These are phyloP conservation scores for Polytolypa hystricis DNA, from an alignment of 2,329 filamentous ascomycete species.

Conservation along the genomic window DNA sequence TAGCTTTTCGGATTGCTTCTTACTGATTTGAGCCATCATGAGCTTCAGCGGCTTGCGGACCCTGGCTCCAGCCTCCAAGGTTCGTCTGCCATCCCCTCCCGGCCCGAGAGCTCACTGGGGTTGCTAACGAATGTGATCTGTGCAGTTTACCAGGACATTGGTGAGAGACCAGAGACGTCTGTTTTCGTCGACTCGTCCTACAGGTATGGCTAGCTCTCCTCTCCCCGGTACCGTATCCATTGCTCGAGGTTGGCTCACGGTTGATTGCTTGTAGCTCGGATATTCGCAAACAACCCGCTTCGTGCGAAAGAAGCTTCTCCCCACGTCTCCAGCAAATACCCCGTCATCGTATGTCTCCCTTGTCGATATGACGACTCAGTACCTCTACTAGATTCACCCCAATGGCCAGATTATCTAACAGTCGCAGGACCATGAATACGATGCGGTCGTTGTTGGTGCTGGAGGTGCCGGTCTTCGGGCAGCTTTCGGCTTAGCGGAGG, in stretches of 20 bases:
- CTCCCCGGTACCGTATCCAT: conserved; percentile 12
- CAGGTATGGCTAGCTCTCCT: conserved; percentile 45
- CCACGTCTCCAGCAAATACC: conserved; percentile 80
- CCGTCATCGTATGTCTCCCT: conserved; percentile 68
- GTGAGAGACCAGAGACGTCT: conserved; percentile 57
- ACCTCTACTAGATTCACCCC: neutral
- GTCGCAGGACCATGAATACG: conserved; percentile 84
- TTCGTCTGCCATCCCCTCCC: conserved; percentile 20
- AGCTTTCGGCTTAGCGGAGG: conserved; percentile 53
- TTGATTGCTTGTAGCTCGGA: conserved; percentile 61
- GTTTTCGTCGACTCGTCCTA: conserved; percentile 79
- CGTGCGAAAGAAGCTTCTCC: conserved; percentile 88
- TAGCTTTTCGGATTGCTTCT: conserved; percentile 15
- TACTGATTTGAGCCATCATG: conserved; percentile 32
- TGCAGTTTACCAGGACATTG: conserved; percentile 53
- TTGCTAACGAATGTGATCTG: conserved; percentile 1
- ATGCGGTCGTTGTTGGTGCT: conserved; percentile 74
- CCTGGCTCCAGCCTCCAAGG: conserved; percentile 38
- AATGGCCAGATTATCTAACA: conserved; percentile 2
- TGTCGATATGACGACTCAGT: neutral
- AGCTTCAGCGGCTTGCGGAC: conserved; percentile 40
- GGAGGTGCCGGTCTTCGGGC: conserved; percentile 54
- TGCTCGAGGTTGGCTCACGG: conserved; percentile 16
- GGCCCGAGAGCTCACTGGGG: conserved; percentile 1
- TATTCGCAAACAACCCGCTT: conserved; percentile 75